A percentile compares a stretch with the other conserved stretches of the same genome.
These are phyloP conservation scores for Yarrowia galli DNA, from an alignment of 1,139 yeast species.

Conservation along the genomic window DNA sequence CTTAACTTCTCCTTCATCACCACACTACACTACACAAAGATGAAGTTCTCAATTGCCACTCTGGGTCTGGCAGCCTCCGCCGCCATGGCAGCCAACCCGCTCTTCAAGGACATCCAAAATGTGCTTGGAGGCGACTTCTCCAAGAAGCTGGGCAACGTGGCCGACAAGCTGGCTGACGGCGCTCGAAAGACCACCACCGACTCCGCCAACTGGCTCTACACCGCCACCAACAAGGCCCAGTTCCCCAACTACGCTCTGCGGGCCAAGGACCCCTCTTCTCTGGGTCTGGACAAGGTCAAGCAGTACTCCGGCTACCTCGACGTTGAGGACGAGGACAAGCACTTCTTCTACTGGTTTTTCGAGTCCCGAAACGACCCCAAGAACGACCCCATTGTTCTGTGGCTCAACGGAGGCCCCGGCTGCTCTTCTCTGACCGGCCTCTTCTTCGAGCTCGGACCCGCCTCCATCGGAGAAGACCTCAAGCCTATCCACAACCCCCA, in stretches of 20 bases:
- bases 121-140: slow-evolving; percentile 31
- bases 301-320: slow-evolving; percentile 76
- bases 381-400: slow-evolving; percentile 68
- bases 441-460: slow-evolving; percentile 72
- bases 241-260: slow-evolving; percentile 51
- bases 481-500: slow-evolving; percentile 65
- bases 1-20: too few species aligned
- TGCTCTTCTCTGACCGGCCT: slow-evolving; percentile 74
- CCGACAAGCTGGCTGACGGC: slow-evolving; percentile 14
- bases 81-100: slow-evolving; percentile 34
- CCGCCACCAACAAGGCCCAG: slow-evolving; percentile 45
- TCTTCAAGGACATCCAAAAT: slow-evolving; percentile 33
- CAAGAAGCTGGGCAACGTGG: slow-evolving; percentile 32
- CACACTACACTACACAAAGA: not conserved
- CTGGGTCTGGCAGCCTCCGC: slow-evolving; percentile 23
- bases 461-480: slow-evolving; percentile 59
- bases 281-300: slow-evolving; percentile 51
- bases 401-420: slow-evolving; percentile 83
- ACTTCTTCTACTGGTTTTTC: slow-evolving; percentile 81
- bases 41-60: slow-evolving; percentile 30
- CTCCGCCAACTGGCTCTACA: slow-evolving; percentile 45
- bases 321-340: slow-evolving; percentile 80
- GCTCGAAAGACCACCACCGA: slow-evolving; percentile 12
- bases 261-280: slow-evolving; percentile 47
- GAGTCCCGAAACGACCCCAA: slow-evolving; percentile 73